Evolutionary conservation across 2,329 filamentous ascomycete species (phyloP), one percentile per base, ranked within the genome.

Genomic region (Penicillium thymicola): DNA sequence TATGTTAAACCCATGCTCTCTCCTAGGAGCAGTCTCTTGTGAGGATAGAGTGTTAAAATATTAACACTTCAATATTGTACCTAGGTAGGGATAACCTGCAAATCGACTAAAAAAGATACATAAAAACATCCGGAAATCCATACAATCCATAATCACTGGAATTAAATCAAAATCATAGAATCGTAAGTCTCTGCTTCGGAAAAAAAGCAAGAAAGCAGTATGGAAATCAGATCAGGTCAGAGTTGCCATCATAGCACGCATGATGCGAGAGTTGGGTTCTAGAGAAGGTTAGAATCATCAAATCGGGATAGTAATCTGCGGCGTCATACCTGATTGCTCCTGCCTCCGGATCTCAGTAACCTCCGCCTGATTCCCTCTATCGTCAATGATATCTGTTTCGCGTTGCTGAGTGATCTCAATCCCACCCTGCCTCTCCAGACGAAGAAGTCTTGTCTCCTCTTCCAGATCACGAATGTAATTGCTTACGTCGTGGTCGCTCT

Each of bases 301-400:
- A 36, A 49, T 16, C 21, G 11, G 48, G n/a, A 30, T 6, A 23
- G 7, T 13, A 7, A 23, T 11, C 3, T 40, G 16, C 5, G n/a
- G 11, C 5, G 1, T 25, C 46, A 40, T 94, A 95, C 92, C 92
- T 92, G 90, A 94, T 81, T 88, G 88, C 78, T 97, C 91, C 81
- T 89, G 91, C 78, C 91, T 89, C 67, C 60, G 57, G 27, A 96
- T 85, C 59, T 80, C 76, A 5, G 78, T 67, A 6, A 86, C 75
- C 57, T 85, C 83, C 49, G 81, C 76, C 38, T 75, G 73, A 65
- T 80, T 67, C 65, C 78, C 62, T 38, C 66, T 60, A 34, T 70
- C 60, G 41, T 72, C 70, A 58, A 75, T 70, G 18, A 73, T 67
- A 37, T 72, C 61, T n/a, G 68, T 71, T 21, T 69, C 63, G 21